Percentiles rank a stretch among this genome's conserved stretches.
These are phyloP conservation scores for Claviceps humidiphila DNA, from an alignment of 2,329 filamentous ascomycete species.

Conservation along the genomic window DNA sequence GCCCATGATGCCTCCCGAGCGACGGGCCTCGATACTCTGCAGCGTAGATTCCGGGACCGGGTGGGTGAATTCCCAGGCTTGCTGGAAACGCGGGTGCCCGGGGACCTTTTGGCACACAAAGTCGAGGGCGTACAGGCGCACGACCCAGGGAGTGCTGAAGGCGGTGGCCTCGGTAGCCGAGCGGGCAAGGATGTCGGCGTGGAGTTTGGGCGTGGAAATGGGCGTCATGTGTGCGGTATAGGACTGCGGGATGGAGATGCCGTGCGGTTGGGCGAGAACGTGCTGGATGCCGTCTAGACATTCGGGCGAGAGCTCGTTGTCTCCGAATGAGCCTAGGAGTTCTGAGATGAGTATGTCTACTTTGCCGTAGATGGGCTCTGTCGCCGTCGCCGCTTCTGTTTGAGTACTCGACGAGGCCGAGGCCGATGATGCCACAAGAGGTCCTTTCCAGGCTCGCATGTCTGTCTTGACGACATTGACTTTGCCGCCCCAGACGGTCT, in stretches of 20 bases:
- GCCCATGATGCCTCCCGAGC: conserved; percentile 49
- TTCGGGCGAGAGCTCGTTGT: conserved; percentile 94
- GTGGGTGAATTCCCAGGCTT: conserved; percentile 70
- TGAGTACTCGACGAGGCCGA: conserved; percentile 16
- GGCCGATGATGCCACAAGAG: conserved; percentile 32
- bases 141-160: conserved; percentile 87
- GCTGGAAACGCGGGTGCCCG: conserved; percentile 52
- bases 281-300: conserved; percentile 93
- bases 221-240: conserved; percentile 94
- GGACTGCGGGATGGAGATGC: conserved; percentile 84
- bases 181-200: conserved; percentile 64
- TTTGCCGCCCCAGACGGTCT: conserved; percentile 61
- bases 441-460: conserved; percentile 93
- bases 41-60: conserved; percentile 51
- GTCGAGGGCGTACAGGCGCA: conserved; percentile 81
- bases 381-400: conserved; percentile 15
- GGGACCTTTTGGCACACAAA: conserved; percentile 57
- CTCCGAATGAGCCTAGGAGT: conserved; percentile 85
- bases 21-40: conserved; percentile 39
- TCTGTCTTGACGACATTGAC: conserved; percentile 91
- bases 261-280: conserved; percentile 62
- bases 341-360: conserved; percentile 93
- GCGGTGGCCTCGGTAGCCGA: conserved; percentile 50
- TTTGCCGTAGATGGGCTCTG: conserved; percentile 41
- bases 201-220: conserved; percentile 72